phyloP scores from a whole-genome alignment of 2,329 filamentous ascomycete species.

The Curvularia sp. region DNA sequence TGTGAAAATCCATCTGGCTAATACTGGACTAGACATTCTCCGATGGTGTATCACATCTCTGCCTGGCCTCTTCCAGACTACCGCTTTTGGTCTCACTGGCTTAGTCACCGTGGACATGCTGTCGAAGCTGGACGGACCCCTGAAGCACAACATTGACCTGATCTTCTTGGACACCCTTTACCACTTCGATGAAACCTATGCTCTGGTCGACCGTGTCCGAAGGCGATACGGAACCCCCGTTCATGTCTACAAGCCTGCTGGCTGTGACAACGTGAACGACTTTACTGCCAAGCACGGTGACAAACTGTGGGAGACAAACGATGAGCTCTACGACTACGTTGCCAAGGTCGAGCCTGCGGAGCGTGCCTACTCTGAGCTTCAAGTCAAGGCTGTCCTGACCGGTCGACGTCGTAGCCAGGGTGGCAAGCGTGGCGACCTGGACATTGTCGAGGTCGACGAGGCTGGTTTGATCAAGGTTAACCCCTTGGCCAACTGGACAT shows the following conservation, averaged over 20 bases:
- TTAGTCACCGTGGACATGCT: constrained; percentile 69
- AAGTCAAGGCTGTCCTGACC: constrained; percentile 89
- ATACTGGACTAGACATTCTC: constrained; percentile 70
- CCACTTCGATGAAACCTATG: constrained; percentile 60
- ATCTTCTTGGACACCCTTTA: constrained; percentile 63
- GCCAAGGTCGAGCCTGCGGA: constrained; percentile 98
- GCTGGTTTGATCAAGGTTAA: constrained; percentile 96
- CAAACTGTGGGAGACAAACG: constrained; percentile 81
- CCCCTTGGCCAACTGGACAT: constrained; percentile 92
- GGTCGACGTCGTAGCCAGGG: constrained; percentile 92
- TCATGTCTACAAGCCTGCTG: constrained; percentile 88
- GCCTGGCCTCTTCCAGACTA: constrained; percentile 75
- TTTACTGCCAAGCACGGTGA: constrained; percentile 85
- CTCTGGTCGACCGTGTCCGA: constrained; percentile 70
- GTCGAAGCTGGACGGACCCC: constrained; percentile 71
- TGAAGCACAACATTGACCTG: constrained; percentile 60
- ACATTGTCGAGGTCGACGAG: constrained; percentile 92
- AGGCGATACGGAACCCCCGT: constrained; percentile 78
- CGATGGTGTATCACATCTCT: constrained; percentile 91
- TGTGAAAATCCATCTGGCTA: constrained; percentile 27
- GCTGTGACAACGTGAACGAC: constrained; percentile 72
- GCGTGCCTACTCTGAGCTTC: constrained; percentile 84
- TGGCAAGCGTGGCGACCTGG: constrained; percentile 86
- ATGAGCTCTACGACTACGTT: constrained; percentile 93
- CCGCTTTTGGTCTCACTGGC: constrained; percentile 60